Base-by-base conservation (phyloP, 306 rosid genomes). In the Gynostemma pentaphyllum region DNA sequence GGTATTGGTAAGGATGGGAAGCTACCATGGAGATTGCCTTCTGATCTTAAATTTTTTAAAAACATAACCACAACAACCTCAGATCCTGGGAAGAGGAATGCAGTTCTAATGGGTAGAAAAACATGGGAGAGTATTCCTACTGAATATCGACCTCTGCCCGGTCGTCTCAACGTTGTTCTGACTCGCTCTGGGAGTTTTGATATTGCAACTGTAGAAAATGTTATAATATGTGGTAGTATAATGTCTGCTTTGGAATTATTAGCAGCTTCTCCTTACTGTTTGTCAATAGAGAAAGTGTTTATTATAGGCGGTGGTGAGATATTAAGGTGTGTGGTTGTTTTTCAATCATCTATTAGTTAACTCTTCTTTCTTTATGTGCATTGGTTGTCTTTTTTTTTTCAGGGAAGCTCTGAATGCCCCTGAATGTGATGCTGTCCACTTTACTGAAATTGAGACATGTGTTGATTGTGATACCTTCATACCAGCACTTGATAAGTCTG, bases 181-280 rank as follows among this genome's bases (percentile, higher is more conserved):
- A 88, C 99, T 68, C 95, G 95, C 57, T 88, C 99, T 0, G 99
- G 95, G 57, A 84, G 95, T 47, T 94, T 88, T 51, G 99, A 94
- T 48, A 86, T 88, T 77, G 95, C 94, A 5, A 86, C 95, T 22
- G 94, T 83, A 13, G 99, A 94, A 80, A 94, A 92, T 81, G 97
- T 88, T 63, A 74, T 94, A 54, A 84, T 72, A 67, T 94, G 97
- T 50, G 95, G 95, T 71, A 94, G 99, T 63, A 66, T 88, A 66
- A 48, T 78, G 41, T 94, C 99, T 72, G 95, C 99, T 68, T 70
- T 94, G 87, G 94, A 88, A 68, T 68, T 94, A 55, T 76, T 94
- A 66, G 97, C 99, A 70, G 73, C 90, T 72, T 78, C 97, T 47
- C 99, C 99, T 15, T 94, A 94, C 72, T 81, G 87, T 68, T 74